Evolutionary conservation across 257 asterid species (phyloP), one percentile per base, ranked within the genome.

Genomic region (Marsdenia floribunda): DNA sequence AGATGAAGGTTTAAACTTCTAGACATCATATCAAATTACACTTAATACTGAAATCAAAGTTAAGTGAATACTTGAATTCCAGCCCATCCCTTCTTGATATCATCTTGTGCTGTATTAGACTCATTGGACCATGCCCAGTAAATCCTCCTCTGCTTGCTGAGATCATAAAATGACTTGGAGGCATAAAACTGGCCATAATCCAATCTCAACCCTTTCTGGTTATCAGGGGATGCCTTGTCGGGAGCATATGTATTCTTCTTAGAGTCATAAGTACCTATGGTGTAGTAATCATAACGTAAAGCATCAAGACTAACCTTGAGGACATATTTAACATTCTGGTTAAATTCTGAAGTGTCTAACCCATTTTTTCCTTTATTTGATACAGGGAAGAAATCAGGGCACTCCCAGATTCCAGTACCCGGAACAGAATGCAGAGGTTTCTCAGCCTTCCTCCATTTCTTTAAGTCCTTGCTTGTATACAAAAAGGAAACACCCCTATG

Each of bases 101-200:
- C 87, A 38, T 80, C 85, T 0, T 44, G 33, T 2, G 71, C 8
- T 0, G 82, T 14, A 70, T 84, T 88, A 0, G 92, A 87, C 50
- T 86, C 90, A 46, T 87, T 87, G 37, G 87, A 59, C 92, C 92
- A 87, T 24, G 82, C 86, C 90, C 90, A 85, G 24, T 80, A 44
- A 21, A 87, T 67, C 78, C 92, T 82, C 37, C 92, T 50, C 0
- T 79, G 81, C 79, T 84, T 82, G 52, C 74, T 53, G 0, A 81
- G 73, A 13, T 87, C 92, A 47, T 80, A 87, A 78, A 86, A 87
- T 0, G 88, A 55, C 64, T 87, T 87, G 2, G 92, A 84, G 49
- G 90, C 92, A 22, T 87, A 87, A 44, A 77, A 87, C 22, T 87
- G 84, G 1, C 90, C 92, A 47, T 86, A 86, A 7, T 87, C 92